Evolutionary conservation across 441 rosid genomes (phyloP).

Genomic region (Sinapis alba): DNA sequence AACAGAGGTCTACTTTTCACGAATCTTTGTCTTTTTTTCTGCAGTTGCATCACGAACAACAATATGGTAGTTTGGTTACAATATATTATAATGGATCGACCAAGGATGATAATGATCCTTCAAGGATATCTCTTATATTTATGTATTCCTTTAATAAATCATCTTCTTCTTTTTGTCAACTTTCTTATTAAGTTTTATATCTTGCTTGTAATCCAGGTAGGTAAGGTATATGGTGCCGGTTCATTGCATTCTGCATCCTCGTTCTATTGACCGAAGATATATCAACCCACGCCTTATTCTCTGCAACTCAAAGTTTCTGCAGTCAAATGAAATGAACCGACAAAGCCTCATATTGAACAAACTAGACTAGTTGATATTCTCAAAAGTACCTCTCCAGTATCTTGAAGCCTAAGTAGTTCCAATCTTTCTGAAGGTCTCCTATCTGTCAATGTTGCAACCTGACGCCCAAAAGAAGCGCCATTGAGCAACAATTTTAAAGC

Average conservation of each 20-base stretch:
- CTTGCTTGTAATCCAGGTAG: no score
- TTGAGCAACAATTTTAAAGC: not conserved
- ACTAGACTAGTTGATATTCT: not conserved
- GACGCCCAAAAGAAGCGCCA: slow-evolving; percentile 27
- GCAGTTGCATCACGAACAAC: slow-evolving; percentile 9
- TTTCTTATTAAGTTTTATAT: slow-evolving; percentile 29
- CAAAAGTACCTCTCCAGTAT: slow-evolving; percentile 82
- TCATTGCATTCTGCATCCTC: slow-evolving; percentile 69
- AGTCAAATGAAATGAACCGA: not conserved
- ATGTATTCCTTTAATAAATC: slow-evolving; percentile 24
- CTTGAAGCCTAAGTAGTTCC: slow-evolving; percentile 77
- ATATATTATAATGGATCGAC: slow-evolving; percentile 8
- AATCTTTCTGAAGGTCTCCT: slow-evolving; percentile 80
- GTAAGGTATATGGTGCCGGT: not conserved
- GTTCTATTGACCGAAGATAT: slow-evolving; percentile 62
- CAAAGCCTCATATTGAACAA: not conserved
- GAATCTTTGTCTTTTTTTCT: no score
- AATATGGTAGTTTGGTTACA: slow-evolving; percentile 15
- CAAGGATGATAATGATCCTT: slow-evolving; percentile 26
- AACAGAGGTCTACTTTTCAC: no score
- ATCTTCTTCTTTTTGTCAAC: slow-evolving; percentile 18
- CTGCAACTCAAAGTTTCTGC: slow-evolving; percentile 43
- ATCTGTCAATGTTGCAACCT: slow-evolving; percentile 80
- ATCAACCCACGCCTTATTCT: slow-evolving; percentile 73
- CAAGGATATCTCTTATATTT: slow-evolving; percentile 24